A percentile compares a stretch with the other conserved stretches of the same genome.
These are phyloP conservation scores for Diplodia scrobiculata DNA, from an alignment of 2,329 filamentous ascomycete genomes.

Conservation along the genomic window DNA sequence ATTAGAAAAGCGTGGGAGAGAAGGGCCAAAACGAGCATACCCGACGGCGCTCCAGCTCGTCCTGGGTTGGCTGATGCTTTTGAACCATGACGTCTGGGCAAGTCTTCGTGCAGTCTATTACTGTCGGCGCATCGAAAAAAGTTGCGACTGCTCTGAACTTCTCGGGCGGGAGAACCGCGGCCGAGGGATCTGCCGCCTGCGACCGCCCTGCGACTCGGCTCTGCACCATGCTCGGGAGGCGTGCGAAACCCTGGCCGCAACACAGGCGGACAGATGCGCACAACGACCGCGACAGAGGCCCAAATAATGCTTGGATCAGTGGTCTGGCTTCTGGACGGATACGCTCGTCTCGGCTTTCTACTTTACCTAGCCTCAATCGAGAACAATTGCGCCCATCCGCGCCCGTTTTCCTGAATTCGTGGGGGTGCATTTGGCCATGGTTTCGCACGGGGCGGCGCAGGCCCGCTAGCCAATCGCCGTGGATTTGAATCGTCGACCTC, in stretches of 20 bases:
- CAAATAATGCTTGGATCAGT: no score
- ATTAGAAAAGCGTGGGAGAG: conserved; percentile 18
- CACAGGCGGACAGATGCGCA: not conserved
- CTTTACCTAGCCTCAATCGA: not conserved
- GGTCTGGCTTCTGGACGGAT: no score
- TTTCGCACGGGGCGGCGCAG: conserved; percentile 3
- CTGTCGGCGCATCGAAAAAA: conserved; percentile 31
- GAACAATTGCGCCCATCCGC: not conserved
- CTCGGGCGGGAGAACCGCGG: conserved; percentile 21
- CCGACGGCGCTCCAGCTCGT: conserved; percentile 64
- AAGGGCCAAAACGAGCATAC: conserved; percentile 44
- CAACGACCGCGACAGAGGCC: not conserved
- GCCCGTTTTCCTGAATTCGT: not conserved
- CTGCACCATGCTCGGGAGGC: not conserved
- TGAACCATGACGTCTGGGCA: conserved; percentile 47
- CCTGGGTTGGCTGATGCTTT: conserved; percentile 40
- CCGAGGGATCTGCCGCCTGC: not conserved
- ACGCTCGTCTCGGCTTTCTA: not conserved
- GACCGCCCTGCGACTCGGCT: conserved; percentile 7
- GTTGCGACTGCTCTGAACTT: conserved; percentile 30
- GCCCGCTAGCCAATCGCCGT: conserved; percentile 8
- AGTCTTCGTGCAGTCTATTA: conserved; percentile 28
- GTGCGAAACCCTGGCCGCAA: conserved; percentile 6
- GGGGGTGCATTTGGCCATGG: not conserved
- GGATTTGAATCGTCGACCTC: conserved; percentile 24